These are phyloP conservation scores for Blepharisma undulans DNA, from an alignment of 169 alveolate genomes.

Conservation along the genomic window DNA sequence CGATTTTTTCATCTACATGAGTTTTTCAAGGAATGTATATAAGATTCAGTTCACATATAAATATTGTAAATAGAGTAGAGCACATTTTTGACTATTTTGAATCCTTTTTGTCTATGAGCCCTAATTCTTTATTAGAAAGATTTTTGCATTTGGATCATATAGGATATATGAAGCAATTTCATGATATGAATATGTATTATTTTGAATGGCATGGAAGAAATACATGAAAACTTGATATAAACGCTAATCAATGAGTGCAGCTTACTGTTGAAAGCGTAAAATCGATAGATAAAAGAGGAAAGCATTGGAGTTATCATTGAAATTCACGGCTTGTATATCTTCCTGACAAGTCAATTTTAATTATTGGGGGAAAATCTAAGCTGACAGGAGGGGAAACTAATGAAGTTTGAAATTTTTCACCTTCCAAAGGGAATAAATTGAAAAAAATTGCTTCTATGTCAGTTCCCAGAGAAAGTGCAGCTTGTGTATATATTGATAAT, in stretches of 20 bases:
- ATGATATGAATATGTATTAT: neutral
- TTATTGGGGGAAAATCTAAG: neutral
- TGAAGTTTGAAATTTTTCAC: neutral
- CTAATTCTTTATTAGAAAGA: neutral
- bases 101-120: neutral
- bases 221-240: constrained; percentile 11
- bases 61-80: neutral
- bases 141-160: neutral
- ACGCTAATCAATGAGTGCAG: neutral
- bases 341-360: neutral
- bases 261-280: neutral
- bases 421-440: neutral
- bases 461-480: neutral
- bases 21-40: constrained; percentile 6
- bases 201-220: constrained; percentile 28
- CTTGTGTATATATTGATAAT: neutral
- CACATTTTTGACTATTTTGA: neutral
- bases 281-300: neutral
- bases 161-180: constrained; percentile 15
- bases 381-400: neutral
- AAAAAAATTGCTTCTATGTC: neutral
- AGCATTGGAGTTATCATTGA: neutral
- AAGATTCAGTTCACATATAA: neutral
- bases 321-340: constrained; percentile 2
- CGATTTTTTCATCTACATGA: constrained; percentile 4